phyloP scores from a whole-genome alignment of 179 eudicot species.

The Silene coronaria region DNA sequence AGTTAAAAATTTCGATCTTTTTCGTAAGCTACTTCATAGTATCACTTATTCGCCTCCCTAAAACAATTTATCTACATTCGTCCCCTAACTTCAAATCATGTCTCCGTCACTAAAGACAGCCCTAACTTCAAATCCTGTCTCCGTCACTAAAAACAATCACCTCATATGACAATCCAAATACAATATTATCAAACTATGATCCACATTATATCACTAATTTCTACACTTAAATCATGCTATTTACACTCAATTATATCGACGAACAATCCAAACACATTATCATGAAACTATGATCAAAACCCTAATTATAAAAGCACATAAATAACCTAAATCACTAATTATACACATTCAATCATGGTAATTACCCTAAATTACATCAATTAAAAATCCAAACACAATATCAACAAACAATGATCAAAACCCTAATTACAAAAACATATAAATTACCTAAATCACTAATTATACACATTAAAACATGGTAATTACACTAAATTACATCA shows the following conservation, averaged over 20 bases:
- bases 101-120: neutral
- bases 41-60: too few relatives aligned
- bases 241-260: neutral
- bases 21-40: too few relatives aligned
- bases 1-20: neutral
- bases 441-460: neutral
- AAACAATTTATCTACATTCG: too few relatives aligned
- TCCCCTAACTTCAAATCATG: too few relatives aligned
- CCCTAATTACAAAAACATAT: neutral
- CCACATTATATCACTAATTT: neutral
- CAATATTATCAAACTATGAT: slow-evolving; percentile 1
- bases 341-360: neutral
- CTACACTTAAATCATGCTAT: neutral
- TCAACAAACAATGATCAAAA: slow-evolving; percentile 13
- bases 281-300: slow-evolving; percentile 11
- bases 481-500: slow-evolving; percentile 38
- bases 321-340: slow-evolving; percentile 6
- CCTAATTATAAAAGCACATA: slow-evolving; percentile 34
- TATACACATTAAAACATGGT: neutral
- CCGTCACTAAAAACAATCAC: neutral
- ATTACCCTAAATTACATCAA: neutral
- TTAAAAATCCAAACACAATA: neutral
- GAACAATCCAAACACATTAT: neutral
- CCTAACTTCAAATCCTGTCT: neutral
- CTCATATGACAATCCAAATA: neutral